Evolutionary conservation across 345 rosid species (phyloP), one percentile per base, ranked within the genome.

Genomic region (Pistacia vera): DNA sequence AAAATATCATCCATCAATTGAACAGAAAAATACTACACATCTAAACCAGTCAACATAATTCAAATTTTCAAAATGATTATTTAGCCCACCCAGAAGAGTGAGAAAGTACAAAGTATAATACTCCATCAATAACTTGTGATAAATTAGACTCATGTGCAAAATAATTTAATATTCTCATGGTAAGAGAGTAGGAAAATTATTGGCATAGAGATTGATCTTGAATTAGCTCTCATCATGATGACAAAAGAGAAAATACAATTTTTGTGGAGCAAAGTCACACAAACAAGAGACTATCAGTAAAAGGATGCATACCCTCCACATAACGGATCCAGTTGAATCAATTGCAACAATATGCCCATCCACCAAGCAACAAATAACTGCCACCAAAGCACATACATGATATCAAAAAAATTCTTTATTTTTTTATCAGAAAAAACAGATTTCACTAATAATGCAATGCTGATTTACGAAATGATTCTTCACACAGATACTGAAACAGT

Each of bases 351-450:
- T 83, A 62, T 79, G 88, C 56, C 98, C 99, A 88, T 95, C 93
- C 65, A 95, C 98, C 83, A 93, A 83, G 81, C 99, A 95, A 82
- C 97, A 92, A 85, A 95, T 85, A 75, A 95, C 99, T 95, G 89
- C 80, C 72, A 72, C 52, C 68, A 44, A 76, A 71, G 70, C 46
- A 78, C 41, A 8, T 75, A n/a, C 20, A 44, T 20, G 68, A 67
- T 38, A 30, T 68, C 11, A 2, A 18, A 25, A 14, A 61, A 25
- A 5, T 44, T 14, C 16, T 49, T 3, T 5, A 18, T 28, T 46
- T 36, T 20, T 44, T 22, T 66, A n/a, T 66, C 11, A 55, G 61
- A 25, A 49, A 63, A 59, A 1, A 38, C 9, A 55, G 14, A 57
- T 44, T 16, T 16, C 44, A 41, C 35, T 67, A 44, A 30, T 57